Evolutionary conservation across 768 basidiomycete genomes (phyloP).

Genomic region (Tricholoma terreum): DNA sequence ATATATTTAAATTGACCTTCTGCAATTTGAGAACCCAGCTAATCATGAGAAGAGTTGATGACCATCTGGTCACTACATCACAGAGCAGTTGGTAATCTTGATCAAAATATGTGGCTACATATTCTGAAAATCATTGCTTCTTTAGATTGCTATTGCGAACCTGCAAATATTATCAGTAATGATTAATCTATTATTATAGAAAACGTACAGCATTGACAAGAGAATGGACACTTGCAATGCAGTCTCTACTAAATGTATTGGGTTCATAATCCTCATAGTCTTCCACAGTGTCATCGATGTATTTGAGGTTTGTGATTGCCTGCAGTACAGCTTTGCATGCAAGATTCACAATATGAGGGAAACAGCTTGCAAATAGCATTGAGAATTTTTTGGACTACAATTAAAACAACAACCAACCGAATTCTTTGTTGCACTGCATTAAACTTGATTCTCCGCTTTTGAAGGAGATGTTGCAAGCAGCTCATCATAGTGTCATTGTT

Average conservation of each 20-base stretch:
- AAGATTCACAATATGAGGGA: slow-evolving; percentile 31
- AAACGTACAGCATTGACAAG: slow-evolving; percentile 20
- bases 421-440: slow-evolving; percentile 17
- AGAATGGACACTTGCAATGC: slow-evolving; percentile 16
- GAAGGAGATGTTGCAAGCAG: slow-evolving; percentile 18
- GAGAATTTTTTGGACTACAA: not conserved
- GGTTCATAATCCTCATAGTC: not conserved
- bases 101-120: not conserved
- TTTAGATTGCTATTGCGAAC: not conserved
- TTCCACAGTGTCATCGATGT: slow-evolving; percentile 1
- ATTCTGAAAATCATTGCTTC: slow-evolving; percentile 16
- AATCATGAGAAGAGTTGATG: slow-evolving; percentile 29
- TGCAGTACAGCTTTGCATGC: slow-evolving; percentile 28
- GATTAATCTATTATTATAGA: not conserved
- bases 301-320: slow-evolving; percentile 19
- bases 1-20: slow-evolving; percentile 12
- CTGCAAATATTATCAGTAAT: not conserved
- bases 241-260: slow-evolving; percentile 9
- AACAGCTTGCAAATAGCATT: slow-evolving; percentile 21
- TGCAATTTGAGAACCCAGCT: slow-evolving; percentile 23
- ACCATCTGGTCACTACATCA: slow-evolving; percentile 27
- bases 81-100: slow-evolving; percentile 19
- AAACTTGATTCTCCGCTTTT: slow-evolving; percentile 19
- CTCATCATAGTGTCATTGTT: slow-evolving; percentile 33
- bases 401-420: slow-evolving; percentile 15